A percentile compares a stretch with the other conserved stretches of the same genome.
Conservation (phyloP, 164 flowering plant species). For the Sedum album region DNA sequence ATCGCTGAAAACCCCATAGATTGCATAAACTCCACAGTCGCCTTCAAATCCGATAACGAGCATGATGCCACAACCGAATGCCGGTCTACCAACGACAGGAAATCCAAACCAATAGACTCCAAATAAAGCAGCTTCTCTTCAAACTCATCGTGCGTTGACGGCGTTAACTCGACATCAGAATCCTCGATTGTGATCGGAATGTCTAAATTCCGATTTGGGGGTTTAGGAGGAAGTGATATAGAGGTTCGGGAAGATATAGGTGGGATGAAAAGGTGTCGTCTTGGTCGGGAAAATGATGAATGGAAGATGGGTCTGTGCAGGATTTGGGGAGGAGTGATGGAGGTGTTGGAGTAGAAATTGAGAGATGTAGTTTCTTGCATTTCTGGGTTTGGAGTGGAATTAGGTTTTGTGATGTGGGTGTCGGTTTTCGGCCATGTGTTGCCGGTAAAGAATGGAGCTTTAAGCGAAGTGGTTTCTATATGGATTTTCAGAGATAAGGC, state of each 20-base stretch:
- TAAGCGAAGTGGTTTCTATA: not conserved
- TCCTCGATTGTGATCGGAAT: not conserved
- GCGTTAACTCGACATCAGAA: not conserved
- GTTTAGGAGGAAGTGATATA: slow-evolving; percentile 16
- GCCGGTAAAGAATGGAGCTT: not conserved
- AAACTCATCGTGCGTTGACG: slow-evolving; percentile 21
- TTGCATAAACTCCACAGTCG: slow-evolving; percentile 40
- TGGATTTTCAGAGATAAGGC: not conserved
- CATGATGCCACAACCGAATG: slow-evolving; percentile 43
- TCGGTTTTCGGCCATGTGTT: not conserved
- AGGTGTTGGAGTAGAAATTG: slow-evolving; percentile 21
- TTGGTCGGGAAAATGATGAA: slow-evolving; percentile 18
- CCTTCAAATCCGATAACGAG: slow-evolving; percentile 35
- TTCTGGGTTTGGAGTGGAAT: not conserved
- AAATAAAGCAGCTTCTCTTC: slow-evolving; percentile 65
- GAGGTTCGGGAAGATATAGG: slow-evolving; percentile 19
- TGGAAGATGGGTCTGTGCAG: slow-evolving; percentile 12
- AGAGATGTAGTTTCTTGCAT: slow-evolving; percentile 14
- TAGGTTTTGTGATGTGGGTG: not conserved
- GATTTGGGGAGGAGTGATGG: slow-evolving; percentile 9
- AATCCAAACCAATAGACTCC: slow-evolving; percentile 80
- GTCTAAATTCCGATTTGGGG: slow-evolving; percentile 13
- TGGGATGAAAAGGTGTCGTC: slow-evolving; percentile 20
- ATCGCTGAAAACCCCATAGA: slow-evolving; percentile 46
- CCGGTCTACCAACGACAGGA: slow-evolving; percentile 33